Evolutionary conservation across 2,329 filamentous ascomycete genomes (phyloP).

Genomic region (Bipolaris bicolor): DNA sequence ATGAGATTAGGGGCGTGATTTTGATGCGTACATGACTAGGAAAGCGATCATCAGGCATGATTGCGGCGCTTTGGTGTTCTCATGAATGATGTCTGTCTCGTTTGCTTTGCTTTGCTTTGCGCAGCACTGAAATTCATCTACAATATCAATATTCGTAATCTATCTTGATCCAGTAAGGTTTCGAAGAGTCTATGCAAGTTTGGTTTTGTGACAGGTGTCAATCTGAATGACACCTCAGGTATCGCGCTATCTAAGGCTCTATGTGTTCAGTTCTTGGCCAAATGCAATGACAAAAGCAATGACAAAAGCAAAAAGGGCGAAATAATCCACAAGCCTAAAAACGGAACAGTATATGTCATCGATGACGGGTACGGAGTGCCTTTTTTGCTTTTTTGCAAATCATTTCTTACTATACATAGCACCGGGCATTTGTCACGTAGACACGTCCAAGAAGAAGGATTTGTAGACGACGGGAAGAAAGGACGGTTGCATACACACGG

Average conservation of each 20-base stretch:
- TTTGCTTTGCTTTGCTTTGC: slow-evolving; percentile 10
- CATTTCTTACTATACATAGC: background rate
- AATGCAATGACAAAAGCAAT: too few relatives aligned
- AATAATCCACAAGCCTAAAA: background rate
- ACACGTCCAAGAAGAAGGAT: background rate
- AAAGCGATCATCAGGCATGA: slow-evolving; percentile 32
- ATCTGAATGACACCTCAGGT: background rate
- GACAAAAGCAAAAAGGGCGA: too few relatives aligned
- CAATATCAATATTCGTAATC: too few relatives aligned
- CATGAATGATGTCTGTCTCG: background rate
- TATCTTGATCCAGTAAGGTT: background rate
- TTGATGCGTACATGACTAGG: background rate
- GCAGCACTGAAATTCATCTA: background rate
- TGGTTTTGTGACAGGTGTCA: background rate
- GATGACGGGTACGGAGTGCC: background rate
- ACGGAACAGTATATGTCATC: background rate
- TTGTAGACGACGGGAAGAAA: background rate
- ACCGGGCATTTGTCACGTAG: background rate
- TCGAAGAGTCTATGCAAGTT: background rate
- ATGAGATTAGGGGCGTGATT: background rate
- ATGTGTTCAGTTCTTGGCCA: background rate
- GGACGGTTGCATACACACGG: background rate
- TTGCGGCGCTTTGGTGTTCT: slow-evolving; percentile 12
- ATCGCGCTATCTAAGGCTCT: too few relatives aligned
- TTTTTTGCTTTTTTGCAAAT: background rate